Percentiles rank a stretch among this genome's conserved stretches.
Conservation (phyloP, 129 eudicot species). For the Centaurea solstitialis region DNA sequence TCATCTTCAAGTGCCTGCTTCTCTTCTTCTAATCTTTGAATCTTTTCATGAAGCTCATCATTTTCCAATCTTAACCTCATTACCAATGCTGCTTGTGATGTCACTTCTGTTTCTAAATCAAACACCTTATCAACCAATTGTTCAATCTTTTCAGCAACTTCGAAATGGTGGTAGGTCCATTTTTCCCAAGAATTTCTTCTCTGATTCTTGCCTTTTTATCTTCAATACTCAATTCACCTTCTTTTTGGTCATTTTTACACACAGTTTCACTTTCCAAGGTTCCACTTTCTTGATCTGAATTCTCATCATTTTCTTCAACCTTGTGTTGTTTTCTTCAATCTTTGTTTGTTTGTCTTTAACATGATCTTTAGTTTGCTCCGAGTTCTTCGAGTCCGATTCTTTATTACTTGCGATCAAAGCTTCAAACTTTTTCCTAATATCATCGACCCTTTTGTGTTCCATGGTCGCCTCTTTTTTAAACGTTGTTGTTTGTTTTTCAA, state of each 20-base stretch:
- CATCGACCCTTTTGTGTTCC: constrained; percentile 46
- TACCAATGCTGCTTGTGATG: constrained; percentile 55
- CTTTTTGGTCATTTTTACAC: constrained; percentile 12
- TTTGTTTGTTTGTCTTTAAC: constrained; percentile 27
- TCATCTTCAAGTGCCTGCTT: constrained; percentile 33
- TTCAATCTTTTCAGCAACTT: constrained; percentile 69
- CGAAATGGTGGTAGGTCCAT: constrained; percentile 41
- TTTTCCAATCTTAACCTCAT: constrained; percentile 47
- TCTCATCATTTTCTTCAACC: constrained; percentile 12
- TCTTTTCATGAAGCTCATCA: constrained; percentile 44
- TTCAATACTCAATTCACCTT: constrained; percentile 18
- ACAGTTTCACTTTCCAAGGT: not conserved
- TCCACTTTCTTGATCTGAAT: not conserved
- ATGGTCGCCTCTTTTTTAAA: constrained; percentile 35
- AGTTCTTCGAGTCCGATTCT: not conserved
- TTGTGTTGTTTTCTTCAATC: constrained; percentile 34
- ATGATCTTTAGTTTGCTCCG: constrained; percentile 23
- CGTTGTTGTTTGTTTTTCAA: constrained; percentile 45
- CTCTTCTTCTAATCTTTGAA: constrained; percentile 45
- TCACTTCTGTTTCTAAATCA: constrained; percentile 45
- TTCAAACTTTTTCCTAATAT: constrained; percentile 41
- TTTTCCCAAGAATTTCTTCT: constrained; percentile 34
- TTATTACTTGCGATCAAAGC: constrained; percentile 15
- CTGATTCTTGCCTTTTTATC: constrained; percentile 28
- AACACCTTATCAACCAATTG: constrained; percentile 66